Evolutionary conservation across 2,329 filamentous ascomycete species (phyloP).

Genomic region (Phyllosticta capitalensis): DNA sequence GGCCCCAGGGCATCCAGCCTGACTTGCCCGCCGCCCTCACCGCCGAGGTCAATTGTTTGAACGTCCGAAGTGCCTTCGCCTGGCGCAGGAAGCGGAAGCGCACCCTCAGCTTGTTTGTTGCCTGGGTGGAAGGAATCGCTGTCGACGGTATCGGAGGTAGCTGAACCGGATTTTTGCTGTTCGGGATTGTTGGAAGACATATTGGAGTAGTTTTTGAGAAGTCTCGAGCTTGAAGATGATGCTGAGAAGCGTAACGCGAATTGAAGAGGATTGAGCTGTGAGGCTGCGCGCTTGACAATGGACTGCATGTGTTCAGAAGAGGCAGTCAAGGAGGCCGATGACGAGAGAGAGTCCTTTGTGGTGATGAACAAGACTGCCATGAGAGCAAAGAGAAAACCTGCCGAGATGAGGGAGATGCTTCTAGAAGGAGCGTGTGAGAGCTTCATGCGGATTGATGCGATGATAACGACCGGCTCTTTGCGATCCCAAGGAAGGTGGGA

Average conservation of each 20-base stretch:
- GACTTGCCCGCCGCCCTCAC: slow-evolving; percentile 30
- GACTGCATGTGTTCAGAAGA: background rate
- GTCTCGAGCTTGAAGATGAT: background rate
- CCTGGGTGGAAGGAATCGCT: slow-evolving; percentile 3
- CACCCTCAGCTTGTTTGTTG: background rate
- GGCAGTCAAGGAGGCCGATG: too few species aligned
- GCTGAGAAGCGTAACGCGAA: background rate
- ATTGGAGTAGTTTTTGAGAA: background rate
- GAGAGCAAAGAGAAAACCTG: too few species aligned
- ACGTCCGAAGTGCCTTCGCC: slow-evolving; percentile 14
- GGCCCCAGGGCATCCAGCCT: slow-evolving; percentile 62
- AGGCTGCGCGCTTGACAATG: background rate
- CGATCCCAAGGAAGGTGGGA: too few species aligned
- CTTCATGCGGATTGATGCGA: too few species aligned
- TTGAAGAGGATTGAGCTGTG: background rate
- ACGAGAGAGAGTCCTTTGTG: too few species aligned
- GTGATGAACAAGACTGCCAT: too few species aligned
- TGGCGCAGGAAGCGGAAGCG: slow-evolving; percentile 14
- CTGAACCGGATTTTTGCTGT: background rate
- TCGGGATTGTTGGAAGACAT: background rate
- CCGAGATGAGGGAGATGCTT: too few species aligned
- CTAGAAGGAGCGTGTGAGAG: too few species aligned
- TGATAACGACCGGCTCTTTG: too few species aligned
- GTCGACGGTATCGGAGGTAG: background rate
- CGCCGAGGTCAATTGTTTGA: slow-evolving; percentile 27